Evolutionary conservation across 441 rosid species (phyloP).

Genomic region (Metrosideros polymorpha): DNA sequence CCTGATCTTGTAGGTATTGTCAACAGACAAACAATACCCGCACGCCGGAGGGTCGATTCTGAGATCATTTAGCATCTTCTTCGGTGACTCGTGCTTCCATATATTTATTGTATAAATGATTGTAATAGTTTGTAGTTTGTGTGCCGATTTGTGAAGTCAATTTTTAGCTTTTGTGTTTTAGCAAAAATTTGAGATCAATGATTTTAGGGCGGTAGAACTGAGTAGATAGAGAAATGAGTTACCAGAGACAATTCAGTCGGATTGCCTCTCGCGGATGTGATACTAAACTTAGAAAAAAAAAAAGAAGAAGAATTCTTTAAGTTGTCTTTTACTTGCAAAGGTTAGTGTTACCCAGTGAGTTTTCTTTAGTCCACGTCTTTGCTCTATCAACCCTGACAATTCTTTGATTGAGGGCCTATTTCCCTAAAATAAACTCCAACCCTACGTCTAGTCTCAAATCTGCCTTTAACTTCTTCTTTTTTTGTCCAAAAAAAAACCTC

Average conservation of each 20-base stretch:
- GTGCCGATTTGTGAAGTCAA: neutral
- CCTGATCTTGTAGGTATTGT: neutral
- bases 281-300: neutral
- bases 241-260: neutral
- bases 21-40: neutral
- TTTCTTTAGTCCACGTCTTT: neutral
- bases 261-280: rapidly evolving
- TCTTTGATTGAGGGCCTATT: too few species aligned
- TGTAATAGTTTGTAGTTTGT: neutral
- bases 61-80: neutral
- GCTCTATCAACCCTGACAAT: neutral
- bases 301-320: too few species aligned
- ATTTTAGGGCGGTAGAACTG: neutral
- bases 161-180: neutral
- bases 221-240: neutral
- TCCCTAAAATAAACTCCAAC: too few species aligned
- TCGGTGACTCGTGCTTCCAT: neutral
- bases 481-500: too few species aligned
- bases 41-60: neutral
- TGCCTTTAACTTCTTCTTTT: too few species aligned
- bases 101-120: neutral
- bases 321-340: neutral
- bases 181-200: neutral
- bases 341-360: neutral
- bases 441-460: too few species aligned